These are phyloP conservation scores for Botrytis byssoidea DNA, from an alignment of 2,329 filamentous ascomycete genomes.

Conservation along the genomic window DNA sequence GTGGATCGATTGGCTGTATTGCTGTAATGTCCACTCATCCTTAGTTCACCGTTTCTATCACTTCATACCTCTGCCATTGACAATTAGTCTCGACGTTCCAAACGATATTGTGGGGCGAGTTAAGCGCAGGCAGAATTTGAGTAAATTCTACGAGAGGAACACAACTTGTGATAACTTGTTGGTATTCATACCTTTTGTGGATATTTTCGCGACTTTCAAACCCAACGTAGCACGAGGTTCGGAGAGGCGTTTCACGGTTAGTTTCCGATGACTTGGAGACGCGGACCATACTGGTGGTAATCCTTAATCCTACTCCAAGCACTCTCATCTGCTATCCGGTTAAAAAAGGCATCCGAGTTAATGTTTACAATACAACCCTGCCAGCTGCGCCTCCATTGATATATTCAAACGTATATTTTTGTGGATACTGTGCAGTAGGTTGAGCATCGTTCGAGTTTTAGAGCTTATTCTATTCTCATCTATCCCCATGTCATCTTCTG, in stretches of 20 bases:
- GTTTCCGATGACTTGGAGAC: constrained; percentile 2
- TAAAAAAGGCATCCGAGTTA: neutral
- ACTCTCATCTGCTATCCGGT: neutral
- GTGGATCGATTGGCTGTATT: constrained; percentile 7
- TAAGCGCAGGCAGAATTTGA: constrained; percentile 2
- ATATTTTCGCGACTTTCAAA: neutral
- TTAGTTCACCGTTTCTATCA: neutral
- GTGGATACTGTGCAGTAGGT: neutral
- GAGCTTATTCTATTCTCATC: constrained; percentile 16
- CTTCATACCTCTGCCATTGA: neutral
- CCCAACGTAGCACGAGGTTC: neutral
- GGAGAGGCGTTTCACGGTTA: constrained; percentile 4
- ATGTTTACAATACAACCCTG: neutral
- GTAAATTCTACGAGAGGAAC: neutral
- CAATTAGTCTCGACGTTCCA: neutral
- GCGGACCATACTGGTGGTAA: constrained; percentile 13
- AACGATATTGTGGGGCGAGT: neutral
- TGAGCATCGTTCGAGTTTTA: neutral
- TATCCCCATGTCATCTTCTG: constrained; percentile 4
- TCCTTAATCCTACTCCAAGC: neutral
- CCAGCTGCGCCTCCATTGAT: neutral
- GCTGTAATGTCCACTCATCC: constrained; percentile 8
- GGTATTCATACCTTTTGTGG: neutral
- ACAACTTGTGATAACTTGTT: neutral
- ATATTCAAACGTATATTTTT: neutral